A percentile compares a stretch with the other conserved stretches of the same genome.
These are phyloP conservation scores for Floccularia luteovirens DNA, from an alignment of 768 basidiomycete species.

Conservation along the genomic window DNA sequence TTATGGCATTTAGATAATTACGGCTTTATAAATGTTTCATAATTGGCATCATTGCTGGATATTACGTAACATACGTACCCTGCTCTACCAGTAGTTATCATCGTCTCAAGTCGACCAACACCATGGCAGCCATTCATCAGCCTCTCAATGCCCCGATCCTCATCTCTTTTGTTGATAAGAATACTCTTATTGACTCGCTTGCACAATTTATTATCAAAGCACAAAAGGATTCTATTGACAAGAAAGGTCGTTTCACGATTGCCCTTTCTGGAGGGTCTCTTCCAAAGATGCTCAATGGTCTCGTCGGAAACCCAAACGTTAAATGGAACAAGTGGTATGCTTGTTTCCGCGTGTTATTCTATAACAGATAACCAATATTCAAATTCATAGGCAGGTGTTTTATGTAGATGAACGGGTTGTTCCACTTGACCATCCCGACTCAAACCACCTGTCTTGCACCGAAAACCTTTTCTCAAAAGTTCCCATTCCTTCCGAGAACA, in stretches of 20 bases:
- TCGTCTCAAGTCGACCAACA: slow-evolving; percentile 1
- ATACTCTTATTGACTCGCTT: slow-evolving; percentile 55
- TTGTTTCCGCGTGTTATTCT: slow-evolving; percentile 4
- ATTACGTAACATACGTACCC: no score
- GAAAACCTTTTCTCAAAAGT: slow-evolving; percentile 76
- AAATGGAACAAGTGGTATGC: slow-evolving; percentile 93
- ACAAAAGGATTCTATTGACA: slow-evolving; percentile 84
- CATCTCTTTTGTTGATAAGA: slow-evolving; percentile 53
- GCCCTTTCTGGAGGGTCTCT: slow-evolving; percentile 93
- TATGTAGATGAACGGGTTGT: slow-evolving; percentile 97
- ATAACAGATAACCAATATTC: background rate
- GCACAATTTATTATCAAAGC: slow-evolving; percentile 80
- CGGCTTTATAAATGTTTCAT: no score
- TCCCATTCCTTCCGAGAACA: slow-evolving; percentile 65
- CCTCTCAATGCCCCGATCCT: slow-evolving; percentile 65
- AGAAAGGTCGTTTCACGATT: slow-evolving; percentile 85
- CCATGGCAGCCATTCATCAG: slow-evolving; percentile 35
- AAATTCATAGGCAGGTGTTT: slow-evolving; percentile 78
- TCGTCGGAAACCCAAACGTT: slow-evolving; percentile 55
- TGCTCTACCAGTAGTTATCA: no score
- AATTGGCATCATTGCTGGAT: no score
- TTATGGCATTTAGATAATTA: no score
- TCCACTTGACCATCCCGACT: slow-evolving; percentile 87
- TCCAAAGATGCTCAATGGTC: slow-evolving; percentile 70
- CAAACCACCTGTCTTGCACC: slow-evolving; percentile 78